Percentiles rank a stretch among this genome's conserved stretches.
Conservation (phyloP, 225 moss, liverwort and hornwort species). For the Asterella californica region DNA sequence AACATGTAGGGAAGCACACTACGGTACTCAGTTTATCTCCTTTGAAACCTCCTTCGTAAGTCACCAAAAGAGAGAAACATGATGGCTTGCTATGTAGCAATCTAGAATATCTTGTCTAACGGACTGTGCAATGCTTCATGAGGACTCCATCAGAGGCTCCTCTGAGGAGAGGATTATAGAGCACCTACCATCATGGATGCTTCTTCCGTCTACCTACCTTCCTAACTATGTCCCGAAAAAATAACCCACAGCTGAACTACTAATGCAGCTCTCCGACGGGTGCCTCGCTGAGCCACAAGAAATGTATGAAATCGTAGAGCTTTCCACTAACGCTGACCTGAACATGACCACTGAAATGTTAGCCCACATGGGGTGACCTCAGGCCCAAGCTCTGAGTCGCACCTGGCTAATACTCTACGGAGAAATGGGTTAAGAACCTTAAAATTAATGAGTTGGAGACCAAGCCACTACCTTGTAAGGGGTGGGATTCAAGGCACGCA, state of each 20-base stretch:
- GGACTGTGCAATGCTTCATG: not conserved
- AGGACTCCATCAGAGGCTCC: not conserved
- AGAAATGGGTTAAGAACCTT: no score
- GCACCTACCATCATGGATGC: not conserved
- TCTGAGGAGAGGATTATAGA: not conserved
- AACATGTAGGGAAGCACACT: not conserved
- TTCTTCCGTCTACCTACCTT: not conserved
- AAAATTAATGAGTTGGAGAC: not conserved
- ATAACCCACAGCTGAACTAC: not conserved
- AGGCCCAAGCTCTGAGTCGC: not conserved
- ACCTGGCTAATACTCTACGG: not conserved
- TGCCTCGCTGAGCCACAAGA: conserved; percentile 92
- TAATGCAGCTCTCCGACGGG: conserved; percentile 85
- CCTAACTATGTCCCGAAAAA: not conserved
- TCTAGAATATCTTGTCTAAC: not conserved
- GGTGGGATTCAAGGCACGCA: conserved; percentile 86
- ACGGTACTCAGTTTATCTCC: not conserved
- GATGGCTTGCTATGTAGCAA: not conserved
- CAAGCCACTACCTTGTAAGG: conserved; percentile 76
- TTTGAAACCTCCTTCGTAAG: not conserved
- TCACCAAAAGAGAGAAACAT: conserved; percentile 2
- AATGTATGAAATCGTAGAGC: conserved; percentile 94
- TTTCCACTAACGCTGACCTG: conserved; percentile 95
- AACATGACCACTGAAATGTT: not conserved
- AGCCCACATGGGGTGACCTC: not conserved